Conservation (phyloP, 2,329 filamentous ascomycete genomes). For the Parastagonospora nodorum region DNA sequence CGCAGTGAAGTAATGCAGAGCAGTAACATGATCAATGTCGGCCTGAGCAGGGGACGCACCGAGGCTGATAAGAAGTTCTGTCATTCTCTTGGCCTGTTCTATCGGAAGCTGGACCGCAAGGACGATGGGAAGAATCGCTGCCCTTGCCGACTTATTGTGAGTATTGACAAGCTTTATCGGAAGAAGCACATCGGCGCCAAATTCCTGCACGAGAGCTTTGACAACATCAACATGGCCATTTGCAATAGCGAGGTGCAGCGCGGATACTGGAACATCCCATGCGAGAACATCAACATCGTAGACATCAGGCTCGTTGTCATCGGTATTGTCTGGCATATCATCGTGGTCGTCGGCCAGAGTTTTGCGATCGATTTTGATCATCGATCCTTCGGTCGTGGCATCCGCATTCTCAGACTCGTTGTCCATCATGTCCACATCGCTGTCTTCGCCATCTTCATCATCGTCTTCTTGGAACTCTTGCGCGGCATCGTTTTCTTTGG, state of each 20-base stretch:
- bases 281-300: conserved; percentile 79
- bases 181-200: conserved; percentile 76
- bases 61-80: conserved; percentile 66
- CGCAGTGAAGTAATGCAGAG: conserved; percentile 57
- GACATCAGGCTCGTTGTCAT: conserved; percentile 73
- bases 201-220: conserved; percentile 68
- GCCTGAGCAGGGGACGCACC: conserved; percentile 77
- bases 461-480: conserved; percentile 12
- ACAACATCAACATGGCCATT: conserved; percentile 73
- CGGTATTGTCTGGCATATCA: conserved; percentile 57
- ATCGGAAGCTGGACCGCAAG: conserved; percentile 69
- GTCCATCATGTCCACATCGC: conserved; percentile 59
- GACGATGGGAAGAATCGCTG: conserved; percentile 70
- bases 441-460: conserved; percentile 52
- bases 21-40: conserved; percentile 67
- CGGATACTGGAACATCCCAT: conserved; percentile 76
- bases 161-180: conserved; percentile 69
- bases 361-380: conserved; percentile 61
- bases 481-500: not conserved
- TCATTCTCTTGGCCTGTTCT: conserved; percentile 69
- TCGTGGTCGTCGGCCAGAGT: conserved; percentile 47
- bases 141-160: conserved; percentile 55
- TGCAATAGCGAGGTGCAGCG: conserved; percentile 79
- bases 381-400: conserved; percentile 74
- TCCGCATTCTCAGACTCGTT: conserved; percentile 48